Percentiles rank a stretch among this genome's conserved stretches.
These are phyloP conservation scores for Peronospora destructor DNA, from an alignment of 352 stramenopile genomes.

Conservation along the genomic window DNA sequence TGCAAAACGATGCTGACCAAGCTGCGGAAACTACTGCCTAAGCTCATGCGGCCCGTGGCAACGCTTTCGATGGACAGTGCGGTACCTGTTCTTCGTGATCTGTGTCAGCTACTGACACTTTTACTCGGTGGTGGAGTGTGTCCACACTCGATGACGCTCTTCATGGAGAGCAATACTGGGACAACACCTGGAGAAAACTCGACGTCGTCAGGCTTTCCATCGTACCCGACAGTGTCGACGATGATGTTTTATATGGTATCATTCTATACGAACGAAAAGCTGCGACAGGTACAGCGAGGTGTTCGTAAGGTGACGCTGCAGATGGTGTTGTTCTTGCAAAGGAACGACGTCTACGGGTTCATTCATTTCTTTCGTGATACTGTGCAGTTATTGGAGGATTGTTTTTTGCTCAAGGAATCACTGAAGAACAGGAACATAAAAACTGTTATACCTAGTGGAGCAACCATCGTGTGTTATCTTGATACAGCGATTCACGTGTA, in stretches of 20 bases:
- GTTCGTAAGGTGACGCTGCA: conserved; percentile 43
- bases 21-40: conserved; percentile 57
- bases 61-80: conserved; percentile 27
- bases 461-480: conserved; percentile 41
- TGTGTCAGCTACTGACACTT: conserved; percentile 51
- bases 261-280: conserved; percentile 46
- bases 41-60: conserved; percentile 52
- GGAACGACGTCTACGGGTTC: conserved; percentile 48
- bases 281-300: conserved; percentile 34
- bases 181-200: not conserved
- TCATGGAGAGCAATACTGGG: conserved; percentile 30
- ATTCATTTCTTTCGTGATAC: conserved; percentile 62
- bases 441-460: conserved; percentile 15
- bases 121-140: conserved; percentile 41
- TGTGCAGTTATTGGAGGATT: conserved; percentile 47
- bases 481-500: conserved; percentile 60
- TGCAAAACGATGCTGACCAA: conserved; percentile 71
- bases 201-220: conserved; percentile 23
- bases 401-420: conserved; percentile 46
- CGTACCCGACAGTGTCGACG: conserved; percentile 44
- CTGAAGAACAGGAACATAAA: conserved; percentile 27
- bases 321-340: conserved; percentile 49
- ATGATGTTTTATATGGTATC: conserved; percentile 74
- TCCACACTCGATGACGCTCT: conserved; percentile 55
- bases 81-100: conserved; percentile 35